A percentile compares a stretch with the other conserved stretches of the same genome.
phyloP scores from a whole-genome alignment of 2,329 filamentous ascomycete genomes.

The Xylaria sp. region DNA sequence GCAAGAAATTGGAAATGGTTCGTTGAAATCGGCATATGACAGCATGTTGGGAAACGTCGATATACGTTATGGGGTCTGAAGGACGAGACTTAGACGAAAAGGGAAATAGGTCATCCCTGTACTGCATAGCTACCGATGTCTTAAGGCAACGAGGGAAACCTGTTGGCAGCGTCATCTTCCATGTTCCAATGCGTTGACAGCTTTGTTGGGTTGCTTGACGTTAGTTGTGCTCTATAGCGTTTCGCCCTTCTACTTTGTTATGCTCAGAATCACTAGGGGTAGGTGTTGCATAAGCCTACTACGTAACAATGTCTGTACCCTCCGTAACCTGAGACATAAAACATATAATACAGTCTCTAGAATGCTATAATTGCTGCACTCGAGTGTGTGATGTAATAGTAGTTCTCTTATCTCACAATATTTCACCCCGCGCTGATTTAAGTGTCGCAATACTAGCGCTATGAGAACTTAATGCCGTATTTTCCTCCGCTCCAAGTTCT shows the following conservation, averaged over 20 bases:
- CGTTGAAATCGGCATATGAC: slow-evolving; percentile 16
- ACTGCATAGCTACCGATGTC: slow-evolving; percentile 23
- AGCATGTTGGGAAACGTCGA: slow-evolving; percentile 21
- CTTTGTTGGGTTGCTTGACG: background rate
- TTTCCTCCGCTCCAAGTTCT: slow-evolving; percentile 12
- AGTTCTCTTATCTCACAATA: background rate
- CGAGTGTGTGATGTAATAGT: background rate
- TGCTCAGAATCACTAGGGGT: background rate
- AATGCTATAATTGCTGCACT: slow-evolving; percentile 1
- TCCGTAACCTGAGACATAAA: no score
- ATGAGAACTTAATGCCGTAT: slow-evolving; percentile 12
- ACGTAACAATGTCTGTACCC: no score
- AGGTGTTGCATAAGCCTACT: background rate
- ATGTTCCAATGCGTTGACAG: slow-evolving; percentile 10
- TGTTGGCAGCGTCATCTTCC: slow-evolving; percentile 1
- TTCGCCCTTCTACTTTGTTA: background rate
- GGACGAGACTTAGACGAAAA: slow-evolving; percentile 33
- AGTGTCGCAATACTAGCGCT: slow-evolving; percentile 6
- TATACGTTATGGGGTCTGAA: slow-evolving; percentile 16
- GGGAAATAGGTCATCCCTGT: slow-evolving; percentile 36
- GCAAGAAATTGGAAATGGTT: slow-evolving; percentile 18
- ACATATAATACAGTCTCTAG: no score
- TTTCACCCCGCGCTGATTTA: background rate
- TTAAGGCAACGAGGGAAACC: background rate
- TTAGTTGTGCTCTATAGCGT: background rate